Evolutionary conservation across 78 protist genomes (phyloP), one percentile per base, ranked within the genome.

Genomic region (Carpediemonas membranifera): DNA sequence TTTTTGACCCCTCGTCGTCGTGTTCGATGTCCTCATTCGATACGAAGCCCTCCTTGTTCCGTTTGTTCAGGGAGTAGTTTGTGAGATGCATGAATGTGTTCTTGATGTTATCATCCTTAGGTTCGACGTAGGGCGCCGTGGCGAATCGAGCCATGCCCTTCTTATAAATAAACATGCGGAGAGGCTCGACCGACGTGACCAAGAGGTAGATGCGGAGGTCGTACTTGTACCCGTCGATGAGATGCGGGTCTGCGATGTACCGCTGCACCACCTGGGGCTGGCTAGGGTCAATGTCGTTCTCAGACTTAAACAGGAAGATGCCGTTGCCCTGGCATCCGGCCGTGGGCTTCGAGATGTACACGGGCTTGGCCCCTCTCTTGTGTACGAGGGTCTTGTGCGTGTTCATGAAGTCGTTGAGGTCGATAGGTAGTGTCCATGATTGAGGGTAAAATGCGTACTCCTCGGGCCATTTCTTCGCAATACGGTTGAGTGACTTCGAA

Each of bases 1-100:
- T n/a, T n/a, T n/a, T n/a, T n/a, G n/a, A n/a, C n/a, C n/a, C n/a
- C n/a, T n/a, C n/a, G n/a, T n/a, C n/a, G n/a, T n/a, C n/a, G n/a
- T n/a, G n/a, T 58, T n/a, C 59, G 9, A 59, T 76, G 27, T 43
- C 41, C 2, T 51, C 54, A 24, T 51, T 51, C 28, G 28, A 51
- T 25, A 27, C 39, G 18, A 58, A 16, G 62, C 24, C 18, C 15
- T 15, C 15, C 21, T 15, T 58, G 18, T 58, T 58, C 62, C 28
- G 69, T 28, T 0, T 9, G 50, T 47, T 7, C 57, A 19, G n/a
- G n/a, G n/a, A n/a, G n/a, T 77, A 77, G 72, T 77, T 77, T 11
- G 82, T 77, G 54, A 77, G 74, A 51, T 77, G 82, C 82, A 59
- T 68, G 55, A 5, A 52, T 28, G 34, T 3, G 53, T 59, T 25